Evolutionary conservation across 768 basidiomycete genomes (phyloP).

Genomic region (Rubroboletus satanas): DNA sequence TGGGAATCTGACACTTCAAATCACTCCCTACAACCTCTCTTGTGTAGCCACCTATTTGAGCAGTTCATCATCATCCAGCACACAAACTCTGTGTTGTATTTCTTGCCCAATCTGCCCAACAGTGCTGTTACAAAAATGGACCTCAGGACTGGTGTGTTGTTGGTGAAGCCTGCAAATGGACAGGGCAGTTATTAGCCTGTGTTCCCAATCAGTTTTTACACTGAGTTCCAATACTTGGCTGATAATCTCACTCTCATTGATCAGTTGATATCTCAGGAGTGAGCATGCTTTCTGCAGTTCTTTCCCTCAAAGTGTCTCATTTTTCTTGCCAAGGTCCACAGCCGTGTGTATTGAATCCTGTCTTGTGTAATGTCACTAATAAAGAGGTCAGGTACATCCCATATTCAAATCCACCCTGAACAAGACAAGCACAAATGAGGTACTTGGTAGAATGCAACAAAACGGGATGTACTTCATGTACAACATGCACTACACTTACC

Average conservation of each 20-base stretch:
- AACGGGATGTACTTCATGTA: constrained; percentile 70
- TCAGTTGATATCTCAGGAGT: constrained; percentile 31
- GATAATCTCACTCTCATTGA: constrained; percentile 24
- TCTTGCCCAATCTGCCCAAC: constrained; percentile 44
- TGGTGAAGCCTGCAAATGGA: constrained; percentile 49
- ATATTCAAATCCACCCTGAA: constrained; percentile 60
- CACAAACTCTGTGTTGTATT: constrained; percentile 43
- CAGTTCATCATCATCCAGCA: constrained; percentile 30
- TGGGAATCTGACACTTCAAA: constrained; percentile 38
- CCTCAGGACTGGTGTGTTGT: constrained; percentile 50
- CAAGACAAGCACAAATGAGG: constrained; percentile 40
- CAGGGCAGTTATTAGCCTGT: constrained; percentile 47
- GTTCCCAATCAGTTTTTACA: constrained; percentile 43
- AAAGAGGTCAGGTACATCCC: constrained; percentile 53
- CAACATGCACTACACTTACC: constrained; percentile 73
- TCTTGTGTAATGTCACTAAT: constrained; percentile 4
- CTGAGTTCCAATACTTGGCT: constrained; percentile 36
- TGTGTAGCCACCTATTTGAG: constrained; percentile 25
- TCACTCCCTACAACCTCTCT: constrained; percentile 27
- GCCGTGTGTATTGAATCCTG: constrained; percentile 28
- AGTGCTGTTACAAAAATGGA: constrained; percentile 59
- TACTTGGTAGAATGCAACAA: constrained; percentile 67
- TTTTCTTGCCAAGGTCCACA: constrained; percentile 4
- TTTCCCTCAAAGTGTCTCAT: neutral
- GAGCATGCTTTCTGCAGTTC: constrained; percentile 1